These are phyloP conservation scores for Myxozyma geophila DNA, from an alignment of 805 yeast genomes.

Conservation along the genomic window DNA sequence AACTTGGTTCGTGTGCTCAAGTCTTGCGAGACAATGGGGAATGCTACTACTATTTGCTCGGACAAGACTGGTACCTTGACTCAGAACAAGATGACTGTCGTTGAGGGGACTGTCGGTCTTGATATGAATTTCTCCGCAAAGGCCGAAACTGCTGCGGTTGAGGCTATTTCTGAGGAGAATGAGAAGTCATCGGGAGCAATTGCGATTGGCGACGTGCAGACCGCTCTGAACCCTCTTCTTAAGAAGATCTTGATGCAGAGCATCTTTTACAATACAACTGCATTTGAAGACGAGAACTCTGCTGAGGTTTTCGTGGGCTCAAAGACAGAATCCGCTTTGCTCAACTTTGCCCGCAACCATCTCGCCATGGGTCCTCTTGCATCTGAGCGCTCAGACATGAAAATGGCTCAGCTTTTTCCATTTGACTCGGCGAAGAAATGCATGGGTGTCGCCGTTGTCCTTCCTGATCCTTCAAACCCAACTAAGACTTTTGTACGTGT, in stretches of 20 bases:
- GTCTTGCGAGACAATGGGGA: constrained; percentile 98
- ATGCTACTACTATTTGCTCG: constrained; percentile 95
- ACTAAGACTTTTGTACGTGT: constrained; percentile 53
- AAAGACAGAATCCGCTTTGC: constrained; percentile 90
- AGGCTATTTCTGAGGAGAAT: not conserved
- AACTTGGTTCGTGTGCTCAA: constrained; percentile 91
- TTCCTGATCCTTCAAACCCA: constrained; percentile 44
- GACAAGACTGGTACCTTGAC: constrained; percentile 98
- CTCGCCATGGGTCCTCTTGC: constrained; percentile 57
- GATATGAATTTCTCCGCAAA: constrained; percentile 49
- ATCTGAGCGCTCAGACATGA: constrained; percentile 49
- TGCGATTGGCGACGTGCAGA: constrained; percentile 35
- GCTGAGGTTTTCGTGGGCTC: constrained; percentile 81
- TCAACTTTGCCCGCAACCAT: constrained; percentile 65
- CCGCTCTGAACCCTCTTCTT: constrained; percentile 23
- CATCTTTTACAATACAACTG: constrained; percentile 81
- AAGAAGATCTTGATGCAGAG: constrained; percentile 54
- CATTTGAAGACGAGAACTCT: constrained; percentile 61
- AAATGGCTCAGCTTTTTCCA: constrained; percentile 74
- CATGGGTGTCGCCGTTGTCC: constrained; percentile 76
- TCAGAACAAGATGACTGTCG: constrained; percentile 90
- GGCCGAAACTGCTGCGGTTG: not conserved
- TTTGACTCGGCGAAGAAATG: constrained; percentile 93
- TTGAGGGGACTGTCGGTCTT: constrained; percentile 68
- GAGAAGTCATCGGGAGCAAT: constrained; percentile 15